Base-by-base conservation (phyloP, 495 filamentous ascomycete species). In the Hypoxylon subgilvum region DNA sequence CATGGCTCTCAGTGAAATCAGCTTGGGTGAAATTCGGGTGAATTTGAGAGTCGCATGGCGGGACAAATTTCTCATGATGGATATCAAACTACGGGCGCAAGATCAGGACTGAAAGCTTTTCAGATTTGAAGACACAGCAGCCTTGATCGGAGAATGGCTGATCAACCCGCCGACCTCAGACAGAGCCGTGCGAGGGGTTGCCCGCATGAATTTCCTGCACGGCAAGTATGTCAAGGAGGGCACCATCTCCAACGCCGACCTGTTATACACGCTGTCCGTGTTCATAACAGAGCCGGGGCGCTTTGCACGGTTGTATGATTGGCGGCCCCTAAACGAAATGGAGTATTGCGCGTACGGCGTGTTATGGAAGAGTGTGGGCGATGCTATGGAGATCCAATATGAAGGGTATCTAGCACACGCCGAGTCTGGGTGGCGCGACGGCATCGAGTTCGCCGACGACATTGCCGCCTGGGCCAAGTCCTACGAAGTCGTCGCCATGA, bases 181-280 rank as follows among this genome's bases (percentile, higher is more conserved):
- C 5, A 76, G 85, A 6, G 67, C 80, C 6, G 70, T 74, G 13
- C 69, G 69, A 31, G 80, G 81, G 13, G 74, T 89, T 25, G 81
- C 82, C 3, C 81, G 87, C 36, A 88, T 87, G 67, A 87, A 87
- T 63, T 89, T 76, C 62, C 73, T 90, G 14, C 87, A 90, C 59
- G 74, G 73, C 39, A 68, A 70, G n/a, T 88, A 88, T 67, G 73
- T 76, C 9, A 73, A 78, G 27, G 70, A 78, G 1, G 84, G 85
- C 31, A 79, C 79, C 52, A 89, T 90, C 57, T 71, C 71, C 12
- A 81, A 89, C 19, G 74, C 79, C 9, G 86, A 89, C 55, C 78
- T 89, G 69, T 75, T 90, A 1, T 90, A 86, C 69, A 88, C 86
- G 1, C 76, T 89, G 0, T 78, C 76, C 9, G 75, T 88, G 0